Percentiles rank a stretch among this genome's conserved stretches.
These are phyloP conservation scores for Suaeda aralocaspica DNA, from an alignment of 148 eudicot species.

Conservation along the genomic window DNA sequence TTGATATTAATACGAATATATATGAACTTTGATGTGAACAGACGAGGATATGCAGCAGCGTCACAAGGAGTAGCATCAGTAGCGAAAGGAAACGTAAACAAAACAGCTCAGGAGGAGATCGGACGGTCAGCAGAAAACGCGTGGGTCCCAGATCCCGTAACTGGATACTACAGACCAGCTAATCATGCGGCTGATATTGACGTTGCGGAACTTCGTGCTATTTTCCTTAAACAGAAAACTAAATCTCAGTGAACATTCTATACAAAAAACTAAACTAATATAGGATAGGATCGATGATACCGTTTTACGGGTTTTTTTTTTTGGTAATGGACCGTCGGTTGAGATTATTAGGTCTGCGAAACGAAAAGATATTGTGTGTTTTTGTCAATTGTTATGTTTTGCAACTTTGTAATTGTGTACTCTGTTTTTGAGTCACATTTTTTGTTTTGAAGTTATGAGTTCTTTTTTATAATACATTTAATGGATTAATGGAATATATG, in stretches of 20 bases:
- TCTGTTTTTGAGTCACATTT: no score
- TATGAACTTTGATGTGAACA: no score
- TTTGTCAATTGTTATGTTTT: no score
- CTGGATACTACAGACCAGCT: slow-evolving; percentile 78
- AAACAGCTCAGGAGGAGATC: slow-evolving; percentile 23
- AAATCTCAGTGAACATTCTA: slow-evolving; percentile 18
- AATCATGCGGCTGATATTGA: slow-evolving; percentile 45
- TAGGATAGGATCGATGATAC: slow-evolving; percentile 16
- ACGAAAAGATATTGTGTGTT: no score
- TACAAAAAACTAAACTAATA: no score
- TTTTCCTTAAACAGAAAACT: slow-evolving; percentile 50
- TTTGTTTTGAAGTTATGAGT: no score
- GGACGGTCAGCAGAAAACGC: slow-evolving; percentile 35
- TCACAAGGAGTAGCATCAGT: slow-evolving; percentile 28
- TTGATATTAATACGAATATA: no score
- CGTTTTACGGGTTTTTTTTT: neutral
- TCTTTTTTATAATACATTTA: no score
- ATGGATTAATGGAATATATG: no score
- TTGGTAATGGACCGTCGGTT: neutral
- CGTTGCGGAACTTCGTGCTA: slow-evolving; percentile 56
- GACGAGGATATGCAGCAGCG: slow-evolving; percentile 51
- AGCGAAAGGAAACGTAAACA: slow-evolving; percentile 31
- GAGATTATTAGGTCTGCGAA: neutral
- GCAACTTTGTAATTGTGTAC: no score
- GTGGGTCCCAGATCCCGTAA: slow-evolving; percentile 84